Conservation (phyloP, 805 yeast species). For the Metschnikowia dekortorum region DNA sequence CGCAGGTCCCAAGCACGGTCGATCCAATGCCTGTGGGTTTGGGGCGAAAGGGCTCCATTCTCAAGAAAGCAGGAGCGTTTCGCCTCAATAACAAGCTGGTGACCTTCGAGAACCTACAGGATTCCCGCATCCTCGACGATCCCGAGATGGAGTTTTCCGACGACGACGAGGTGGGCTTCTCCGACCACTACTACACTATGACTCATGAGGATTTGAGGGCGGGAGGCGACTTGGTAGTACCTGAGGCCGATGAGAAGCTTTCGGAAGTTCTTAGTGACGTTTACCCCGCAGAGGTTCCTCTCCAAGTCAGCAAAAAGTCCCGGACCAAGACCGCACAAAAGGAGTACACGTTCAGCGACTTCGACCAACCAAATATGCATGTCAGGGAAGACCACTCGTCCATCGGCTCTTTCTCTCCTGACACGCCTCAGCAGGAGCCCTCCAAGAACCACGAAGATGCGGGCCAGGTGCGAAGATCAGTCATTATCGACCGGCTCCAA, state of each 20-base stretch:
- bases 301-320: slow-evolving; percentile 25
- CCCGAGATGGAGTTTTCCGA: not conserved
- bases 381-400: slow-evolving; percentile 20
- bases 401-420: slow-evolving; percentile 37
- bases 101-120: slow-evolving; percentile 36
- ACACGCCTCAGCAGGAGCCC: slow-evolving; percentile 26
- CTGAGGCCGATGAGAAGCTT: slow-evolving; percentile 20
- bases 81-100: slow-evolving; percentile 28
- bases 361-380: slow-evolving; percentile 1
- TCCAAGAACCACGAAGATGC: slow-evolving; percentile 3
- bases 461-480: slow-evolving; percentile 25
- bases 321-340: not conserved
- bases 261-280: slow-evolving; percentile 43
- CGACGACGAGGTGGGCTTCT: slow-evolving; percentile 17
- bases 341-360: not conserved
- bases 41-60: slow-evolving; percentile 13
- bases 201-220: slow-evolving; percentile 19
- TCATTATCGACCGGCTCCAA: slow-evolving; percentile 34
- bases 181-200: slow-evolving; percentile 19
- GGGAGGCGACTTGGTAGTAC: not conserved
- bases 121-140: slow-evolving; percentile 20
- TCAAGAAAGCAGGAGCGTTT: slow-evolving; percentile 10
- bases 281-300: slow-evolving; percentile 31
- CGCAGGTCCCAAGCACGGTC: not conserved
- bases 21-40: not conserved